A percentile compares a stretch with the other conserved stretches of the same genome.
Evolutionary conservation across 2,329 filamentous ascomycete genomes (phyloP).

Genomic region (Neopestalotiopsis clavispora): DNA sequence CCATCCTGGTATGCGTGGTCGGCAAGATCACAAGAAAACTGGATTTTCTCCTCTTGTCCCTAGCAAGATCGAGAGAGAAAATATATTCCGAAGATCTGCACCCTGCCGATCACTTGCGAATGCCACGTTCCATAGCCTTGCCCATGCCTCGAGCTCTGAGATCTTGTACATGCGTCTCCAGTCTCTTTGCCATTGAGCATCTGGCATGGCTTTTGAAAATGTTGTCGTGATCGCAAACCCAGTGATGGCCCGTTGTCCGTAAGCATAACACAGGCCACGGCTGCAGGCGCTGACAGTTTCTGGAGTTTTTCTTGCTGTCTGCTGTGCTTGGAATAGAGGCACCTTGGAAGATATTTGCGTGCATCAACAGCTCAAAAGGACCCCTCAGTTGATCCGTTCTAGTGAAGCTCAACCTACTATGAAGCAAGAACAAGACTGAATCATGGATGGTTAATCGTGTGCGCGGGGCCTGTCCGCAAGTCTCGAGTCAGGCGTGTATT

Average conservation of each 20-base stretch:
- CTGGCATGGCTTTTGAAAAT: not conserved
- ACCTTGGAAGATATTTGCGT: too few relatives aligned
- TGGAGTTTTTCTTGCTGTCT: too few relatives aligned
- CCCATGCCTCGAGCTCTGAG: not conserved
- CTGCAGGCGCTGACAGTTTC: too few relatives aligned
- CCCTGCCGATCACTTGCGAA: not conserved
- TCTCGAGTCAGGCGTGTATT: not conserved
- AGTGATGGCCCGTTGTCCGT: too few relatives aligned
- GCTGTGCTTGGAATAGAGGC: too few relatives aligned
- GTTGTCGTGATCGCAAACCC: too few relatives aligned
- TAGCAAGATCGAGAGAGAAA: not conserved
- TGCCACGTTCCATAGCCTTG: not conserved
- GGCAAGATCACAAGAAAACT: too few relatives aligned
- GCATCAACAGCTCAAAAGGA: not conserved
- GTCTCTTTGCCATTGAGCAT: not conserved
- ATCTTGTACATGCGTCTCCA: not conserved
- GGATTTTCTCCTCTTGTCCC: too few relatives aligned
- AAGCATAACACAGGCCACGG: too few relatives aligned
- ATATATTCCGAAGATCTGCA: not conserved
- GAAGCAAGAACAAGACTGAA: not conserved
- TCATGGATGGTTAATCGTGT: not conserved
- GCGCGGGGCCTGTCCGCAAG: not conserved
- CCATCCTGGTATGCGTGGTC: too few relatives aligned
- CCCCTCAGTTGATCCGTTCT: not conserved
- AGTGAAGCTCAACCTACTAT: not conserved